Evolutionary conservation across 768 basidiomycete genomes (phyloP), one percentile per base, ranked within the genome.

Genomic region (Phylloporus scabripes): DNA sequence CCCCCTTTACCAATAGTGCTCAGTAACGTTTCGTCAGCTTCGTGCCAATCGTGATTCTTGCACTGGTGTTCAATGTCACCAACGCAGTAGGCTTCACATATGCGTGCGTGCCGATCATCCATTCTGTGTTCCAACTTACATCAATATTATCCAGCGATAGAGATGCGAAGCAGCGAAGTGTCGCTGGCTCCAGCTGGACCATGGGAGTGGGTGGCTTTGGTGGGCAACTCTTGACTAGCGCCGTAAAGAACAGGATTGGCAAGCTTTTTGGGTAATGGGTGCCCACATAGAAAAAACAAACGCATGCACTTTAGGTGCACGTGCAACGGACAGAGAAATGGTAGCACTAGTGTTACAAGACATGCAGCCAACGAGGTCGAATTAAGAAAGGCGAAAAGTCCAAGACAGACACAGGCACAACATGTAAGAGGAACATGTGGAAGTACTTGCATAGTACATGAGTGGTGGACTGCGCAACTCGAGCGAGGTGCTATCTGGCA

Each of bases 1-100:
- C 28, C 21, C 42, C 36, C 34, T 47, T 31, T 45, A 28, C 45
- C 21, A 46, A 53, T 46, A 24, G 23, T 12, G 45, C 53, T 53
- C 45, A 60, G 41, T 45, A 15, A 11, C 9, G 5, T n/a, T n/a
- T 34, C 49, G 33, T 36, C 61, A 96, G 93, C 8, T 98, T 94
- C 69, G 74, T 98, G 53, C 96, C 96, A 7, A 97, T 98, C 57
- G 93, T 98, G 46, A 67, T 85, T 34, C 82, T 99, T 31, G 96
- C 96, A 1, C 75, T 98, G 42, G 87, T 98, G 32, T 98, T 99
- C 79, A 98, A 99, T 66, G 62, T 92, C 45, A 92, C 91, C 8
- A 98, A 97, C 57, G 89, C 85, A n/a, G 74, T 97, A 45, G 95
- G 95, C 10, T 98, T 97, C 72, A 96, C 93, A 42, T 98, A 92